Evolutionary conservation across 495 filamentous ascomycete species (phyloP).

Genomic region (Neurospora discreta): DNA sequence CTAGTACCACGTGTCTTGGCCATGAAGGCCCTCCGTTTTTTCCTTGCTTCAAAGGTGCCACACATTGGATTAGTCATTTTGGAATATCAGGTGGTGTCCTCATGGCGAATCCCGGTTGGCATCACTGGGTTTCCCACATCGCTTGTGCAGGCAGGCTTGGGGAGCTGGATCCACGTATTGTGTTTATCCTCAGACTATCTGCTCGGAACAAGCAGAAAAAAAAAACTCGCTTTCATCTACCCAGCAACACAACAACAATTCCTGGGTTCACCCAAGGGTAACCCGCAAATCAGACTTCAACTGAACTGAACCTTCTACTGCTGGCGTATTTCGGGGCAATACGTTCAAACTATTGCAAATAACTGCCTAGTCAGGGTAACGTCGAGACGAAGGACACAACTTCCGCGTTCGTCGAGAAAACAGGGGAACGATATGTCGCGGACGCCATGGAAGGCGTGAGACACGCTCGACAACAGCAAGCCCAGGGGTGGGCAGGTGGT

Average conservation of each 20-base stretch:
- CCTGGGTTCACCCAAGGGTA: background rate
- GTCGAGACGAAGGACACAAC: background rate
- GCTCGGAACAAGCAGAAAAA: background rate
- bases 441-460: background rate
- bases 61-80: background rate
- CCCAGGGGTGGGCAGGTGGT: constrained; percentile 8
- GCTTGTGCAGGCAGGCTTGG: background rate
- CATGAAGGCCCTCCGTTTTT: background rate
- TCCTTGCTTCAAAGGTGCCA: background rate
- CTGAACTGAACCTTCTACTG: background rate
- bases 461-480: background rate
- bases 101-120: background rate
- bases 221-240: background rate
- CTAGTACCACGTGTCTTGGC: background rate
- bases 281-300: background rate
- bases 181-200: background rate
- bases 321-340: background rate
- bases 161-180: background rate
- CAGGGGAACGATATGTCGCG: background rate
- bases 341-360: background rate
- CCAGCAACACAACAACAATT: background rate
- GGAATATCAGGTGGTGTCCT: background rate
- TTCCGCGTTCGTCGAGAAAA: background rate
- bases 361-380: background rate
- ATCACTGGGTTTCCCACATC: background rate